phyloP scores from a whole-genome alignment of 176 grass and related monocot genomes.

The Carex parvula region DNA sequence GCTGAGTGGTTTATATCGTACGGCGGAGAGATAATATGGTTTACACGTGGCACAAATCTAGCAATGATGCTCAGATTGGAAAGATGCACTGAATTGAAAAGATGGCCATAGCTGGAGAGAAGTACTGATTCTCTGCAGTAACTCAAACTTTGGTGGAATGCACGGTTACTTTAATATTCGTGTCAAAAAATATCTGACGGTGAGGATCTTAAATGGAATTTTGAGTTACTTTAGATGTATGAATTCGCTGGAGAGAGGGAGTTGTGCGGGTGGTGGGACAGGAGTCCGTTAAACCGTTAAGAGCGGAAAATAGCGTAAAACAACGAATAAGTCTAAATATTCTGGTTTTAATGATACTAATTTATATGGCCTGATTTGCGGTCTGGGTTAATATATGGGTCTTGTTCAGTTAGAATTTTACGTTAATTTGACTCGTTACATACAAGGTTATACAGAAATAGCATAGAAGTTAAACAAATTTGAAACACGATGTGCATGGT shows the following conservation, averaged over 20 bases:
- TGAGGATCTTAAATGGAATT: too few species aligned
- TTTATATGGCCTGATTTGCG: neutral
- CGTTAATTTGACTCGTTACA: neutral
- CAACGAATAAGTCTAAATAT: neutral
- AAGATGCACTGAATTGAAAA: neutral
- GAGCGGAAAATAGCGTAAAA: neutral
- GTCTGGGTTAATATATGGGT: neutral
- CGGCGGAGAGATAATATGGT: neutral
- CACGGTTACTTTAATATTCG: too few species aligned
- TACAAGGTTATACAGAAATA: neutral
- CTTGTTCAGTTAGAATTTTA: too few species aligned
- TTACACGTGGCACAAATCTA: neutral
- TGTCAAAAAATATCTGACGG: too few species aligned
- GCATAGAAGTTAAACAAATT: too few species aligned
- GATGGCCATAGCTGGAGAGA: neutral
- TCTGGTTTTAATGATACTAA: neutral
- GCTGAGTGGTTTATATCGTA: neutral
- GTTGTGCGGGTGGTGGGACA: constrained; percentile 4
- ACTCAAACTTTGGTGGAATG: too few species aligned
- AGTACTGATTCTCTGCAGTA: too few species aligned
- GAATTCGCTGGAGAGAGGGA: too few species aligned
- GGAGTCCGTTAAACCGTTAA: constrained; percentile 15
- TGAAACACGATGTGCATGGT: neutral
- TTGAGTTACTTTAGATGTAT: too few species aligned
- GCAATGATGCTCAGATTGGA: neutral